A percentile compares a stretch with the other conserved stretches of the same genome.
phyloP scores from a whole-genome alignment of 176 grass and related monocot species.

The Aegilops umbellulata region DNA sequence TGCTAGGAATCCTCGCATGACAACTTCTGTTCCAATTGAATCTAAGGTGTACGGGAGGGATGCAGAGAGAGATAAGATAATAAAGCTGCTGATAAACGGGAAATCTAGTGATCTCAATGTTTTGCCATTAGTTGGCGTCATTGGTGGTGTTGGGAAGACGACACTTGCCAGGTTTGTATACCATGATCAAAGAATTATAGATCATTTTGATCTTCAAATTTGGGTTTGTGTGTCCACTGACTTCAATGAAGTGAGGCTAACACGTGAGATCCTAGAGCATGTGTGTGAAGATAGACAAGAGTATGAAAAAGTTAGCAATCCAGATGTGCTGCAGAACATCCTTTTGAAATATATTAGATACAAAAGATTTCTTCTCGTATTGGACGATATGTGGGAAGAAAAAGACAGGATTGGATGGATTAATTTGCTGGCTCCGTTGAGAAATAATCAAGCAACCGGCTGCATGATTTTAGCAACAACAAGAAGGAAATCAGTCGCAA shows the following conservation, averaged over 20 bases:
- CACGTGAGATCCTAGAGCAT: background rate
- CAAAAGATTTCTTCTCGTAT: constrained; percentile 19
- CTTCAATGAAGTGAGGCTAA: background rate
- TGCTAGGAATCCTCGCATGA: background rate
- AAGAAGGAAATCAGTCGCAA: background rate
- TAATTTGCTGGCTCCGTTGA: constrained; percentile 21
- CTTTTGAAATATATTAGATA: background rate
- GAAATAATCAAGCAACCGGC: background rate
- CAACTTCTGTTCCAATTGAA: constrained; percentile 11
- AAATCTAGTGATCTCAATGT: background rate
- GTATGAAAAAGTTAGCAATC: background rate
- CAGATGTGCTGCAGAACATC: background rate
- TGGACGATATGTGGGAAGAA: constrained; percentile 25
- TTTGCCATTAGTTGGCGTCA: constrained; percentile 30
- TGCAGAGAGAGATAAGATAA: constrained; percentile 13
- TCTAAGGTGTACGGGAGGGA: constrained; percentile 22
- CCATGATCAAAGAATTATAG: constrained; percentile 8
- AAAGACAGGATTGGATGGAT: background rate
- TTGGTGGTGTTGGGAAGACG: constrained; percentile 44
- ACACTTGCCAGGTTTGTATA: constrained; percentile 17
- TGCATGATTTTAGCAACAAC: constrained; percentile 39
- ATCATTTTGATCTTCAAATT: constrained; percentile 27
- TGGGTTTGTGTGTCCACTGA: constrained; percentile 18
- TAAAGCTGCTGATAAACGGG: background rate
- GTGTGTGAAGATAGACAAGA: background rate